A percentile compares a stretch with the other conserved stretches of the same genome.
These are phyloP conservation scores for Kwoniella sp. DNA, from an alignment of 768 basidiomycete species.

Conservation along the genomic window DNA sequence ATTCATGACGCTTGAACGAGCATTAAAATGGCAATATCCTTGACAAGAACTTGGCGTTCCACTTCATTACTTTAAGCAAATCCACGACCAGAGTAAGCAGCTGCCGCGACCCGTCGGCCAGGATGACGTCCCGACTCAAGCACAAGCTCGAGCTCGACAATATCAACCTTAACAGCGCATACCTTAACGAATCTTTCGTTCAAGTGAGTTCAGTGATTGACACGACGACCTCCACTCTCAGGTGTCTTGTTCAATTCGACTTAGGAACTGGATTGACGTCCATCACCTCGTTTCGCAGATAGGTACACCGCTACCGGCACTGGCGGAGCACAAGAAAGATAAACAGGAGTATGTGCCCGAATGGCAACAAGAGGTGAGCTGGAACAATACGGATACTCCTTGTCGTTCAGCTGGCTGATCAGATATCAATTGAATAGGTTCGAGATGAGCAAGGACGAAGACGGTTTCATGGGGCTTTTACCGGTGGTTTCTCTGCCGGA, in stretches of 20 bases:
- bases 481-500: conserved; percentile 95
- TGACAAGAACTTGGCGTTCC: too few species aligned
- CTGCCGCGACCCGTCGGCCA: too few species aligned
- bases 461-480: conserved; percentile 96
- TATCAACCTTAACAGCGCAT: conserved; percentile 62
- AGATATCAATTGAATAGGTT: conserved; percentile 60
- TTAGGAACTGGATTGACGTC: conserved; percentile 7
- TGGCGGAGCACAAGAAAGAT: conserved; percentile 81
- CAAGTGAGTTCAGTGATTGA: conserved; percentile 62
- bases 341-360: conserved; percentile 91
- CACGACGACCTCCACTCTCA: neutral
- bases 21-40: too few species aligned
- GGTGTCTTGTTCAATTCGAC: conserved; percentile 9
- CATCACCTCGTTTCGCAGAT: conserved; percentile 62
- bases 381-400: neutral
- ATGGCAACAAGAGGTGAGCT: conserved; percentile 91
- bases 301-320: conserved; percentile 88
- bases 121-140: conserved; percentile 65
- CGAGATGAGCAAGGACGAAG: conserved; percentile 90
- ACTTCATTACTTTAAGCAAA: too few species aligned
- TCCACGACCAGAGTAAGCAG: too few species aligned
- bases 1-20: too few species aligned
- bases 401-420: conserved; percentile 8
- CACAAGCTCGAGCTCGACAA: conserved; percentile 76
- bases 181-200: conserved; percentile 81